Evolutionary conservation across 1,284 basidiomycete genomes (phyloP).

Genomic region (Trichosporon sp.): DNA sequence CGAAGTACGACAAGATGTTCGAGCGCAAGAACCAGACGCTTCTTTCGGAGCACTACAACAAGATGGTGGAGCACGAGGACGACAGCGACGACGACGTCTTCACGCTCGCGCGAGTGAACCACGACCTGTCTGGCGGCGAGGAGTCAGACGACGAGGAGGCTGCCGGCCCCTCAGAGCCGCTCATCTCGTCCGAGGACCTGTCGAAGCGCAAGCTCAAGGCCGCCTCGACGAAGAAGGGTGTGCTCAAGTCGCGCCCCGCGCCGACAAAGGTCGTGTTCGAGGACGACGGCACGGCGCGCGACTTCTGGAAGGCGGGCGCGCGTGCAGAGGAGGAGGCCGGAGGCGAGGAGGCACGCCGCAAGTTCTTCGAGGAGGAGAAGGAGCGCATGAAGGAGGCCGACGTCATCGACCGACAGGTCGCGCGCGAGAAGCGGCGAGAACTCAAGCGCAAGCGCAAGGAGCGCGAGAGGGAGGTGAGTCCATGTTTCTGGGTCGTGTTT

Average conservation of each 20-base stretch:
- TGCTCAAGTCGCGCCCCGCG: slow-evolving; percentile 66
- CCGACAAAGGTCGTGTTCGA: slow-evolving; percentile 76
- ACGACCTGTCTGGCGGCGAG: slow-evolving; percentile 63
- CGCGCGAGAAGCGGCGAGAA: slow-evolving; percentile 82
- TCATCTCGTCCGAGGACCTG: slow-evolving; percentile 55
- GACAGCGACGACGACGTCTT: slow-evolving; percentile 76
- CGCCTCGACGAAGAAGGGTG: slow-evolving; percentile 74
- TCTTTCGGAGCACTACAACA: slow-evolving; percentile 86
- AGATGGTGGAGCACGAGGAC: slow-evolving; percentile 73
- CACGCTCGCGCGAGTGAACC: slow-evolving; percentile 86
- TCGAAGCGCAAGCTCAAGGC: slow-evolving; percentile 70
- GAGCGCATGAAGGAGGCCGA: slow-evolving; percentile 72
- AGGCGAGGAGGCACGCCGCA: slow-evolving; percentile 67
- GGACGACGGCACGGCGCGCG: slow-evolving; percentile 76
- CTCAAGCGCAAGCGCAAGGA: slow-evolving; percentile 84
- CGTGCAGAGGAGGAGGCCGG: slow-evolving; percentile 69
- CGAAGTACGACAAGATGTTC: slow-evolving; percentile 99
- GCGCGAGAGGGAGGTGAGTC: slow-evolving; percentile 67
- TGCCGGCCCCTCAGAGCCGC: slow-evolving; percentile 34
- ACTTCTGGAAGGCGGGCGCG: slow-evolving; percentile 73
- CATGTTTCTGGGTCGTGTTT: background rate
- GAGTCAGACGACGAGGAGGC: slow-evolving; percentile 54
- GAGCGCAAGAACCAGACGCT: slow-evolving; percentile 94
- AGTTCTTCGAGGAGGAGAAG: slow-evolving; percentile 73
- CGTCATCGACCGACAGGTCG: slow-evolving; percentile 75